phyloP scores from a whole-genome alignment of 305 asterid species.

The Fraxinus albicans region DNA sequence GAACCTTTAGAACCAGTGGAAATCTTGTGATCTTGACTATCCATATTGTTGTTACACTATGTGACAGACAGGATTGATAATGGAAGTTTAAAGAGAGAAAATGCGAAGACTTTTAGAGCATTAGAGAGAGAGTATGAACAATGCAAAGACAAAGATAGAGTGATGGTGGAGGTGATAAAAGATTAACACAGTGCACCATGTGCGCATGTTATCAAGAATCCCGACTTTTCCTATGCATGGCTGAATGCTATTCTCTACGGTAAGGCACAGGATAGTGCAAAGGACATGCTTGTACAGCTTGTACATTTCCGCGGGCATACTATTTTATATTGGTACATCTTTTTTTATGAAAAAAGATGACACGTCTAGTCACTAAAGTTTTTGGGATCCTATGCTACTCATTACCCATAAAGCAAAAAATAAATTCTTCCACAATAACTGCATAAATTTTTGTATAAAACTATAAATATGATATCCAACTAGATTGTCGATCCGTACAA shows the following conservation, averaged over 20 bases:
- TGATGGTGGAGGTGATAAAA: constrained; percentile 26
- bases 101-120: constrained; percentile 19
- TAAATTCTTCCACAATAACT: not conserved
- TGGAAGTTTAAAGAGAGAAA: constrained; percentile 15
- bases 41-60: constrained; percentile 33
- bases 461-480: not conserved
- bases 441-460: not conserved
- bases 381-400: not conserved
- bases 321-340: not conserved
- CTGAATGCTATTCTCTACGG: constrained; percentile 21
- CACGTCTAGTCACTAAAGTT: not conserved
- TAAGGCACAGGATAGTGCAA: constrained; percentile 20
- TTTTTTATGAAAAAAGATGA: not conserved
- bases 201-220: constrained; percentile 40
- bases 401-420: not conserved
- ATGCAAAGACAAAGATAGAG: not conserved
- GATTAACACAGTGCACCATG: constrained; percentile 39
- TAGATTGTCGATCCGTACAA: not conserved
- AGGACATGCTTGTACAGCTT: not conserved
- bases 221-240: constrained; percentile 34
- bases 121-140: not conserved
- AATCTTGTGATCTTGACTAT: constrained; percentile 43
- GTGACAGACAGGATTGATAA: constrained; percentile 16
- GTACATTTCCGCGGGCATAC: not conserved
- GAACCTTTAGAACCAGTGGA: constrained; percentile 41